Conservation (phyloP, 106 monocot species). For the Vanilla planifolia region DNA sequence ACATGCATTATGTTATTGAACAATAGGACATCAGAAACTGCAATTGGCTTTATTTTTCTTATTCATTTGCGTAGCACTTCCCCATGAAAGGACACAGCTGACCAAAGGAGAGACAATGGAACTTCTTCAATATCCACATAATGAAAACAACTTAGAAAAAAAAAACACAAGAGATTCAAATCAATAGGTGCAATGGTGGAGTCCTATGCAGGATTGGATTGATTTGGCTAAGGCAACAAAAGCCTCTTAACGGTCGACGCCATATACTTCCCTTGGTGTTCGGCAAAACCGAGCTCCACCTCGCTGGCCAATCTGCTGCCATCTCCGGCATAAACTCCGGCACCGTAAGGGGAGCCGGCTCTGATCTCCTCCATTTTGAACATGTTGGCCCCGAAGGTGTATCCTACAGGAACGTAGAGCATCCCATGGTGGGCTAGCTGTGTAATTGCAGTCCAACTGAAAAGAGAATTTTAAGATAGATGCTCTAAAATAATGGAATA, state of each 20-base stretch:
- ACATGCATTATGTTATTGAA: too few relatives aligned
- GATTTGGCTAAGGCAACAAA: conserved; percentile 1
- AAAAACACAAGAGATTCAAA: too few relatives aligned
- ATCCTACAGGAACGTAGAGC: conserved; percentile 37
- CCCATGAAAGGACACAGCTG: too few relatives aligned
- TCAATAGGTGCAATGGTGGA: too few relatives aligned
- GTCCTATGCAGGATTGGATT: not conserved
- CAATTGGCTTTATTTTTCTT: too few relatives aligned
- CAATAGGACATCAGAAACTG: too few relatives aligned
- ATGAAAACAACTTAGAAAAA: too few relatives aligned
- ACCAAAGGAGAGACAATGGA: too few relatives aligned
- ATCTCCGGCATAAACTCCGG: conserved; percentile 57
- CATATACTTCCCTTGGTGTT: conserved; percentile 74
- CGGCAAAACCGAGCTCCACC: conserved; percentile 44
- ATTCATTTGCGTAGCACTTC: too few relatives aligned
- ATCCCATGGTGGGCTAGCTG: conserved; percentile 73
- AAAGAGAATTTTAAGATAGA: not conserved
- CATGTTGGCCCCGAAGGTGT: conserved; percentile 59
- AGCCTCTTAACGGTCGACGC: conserved; percentile 48
- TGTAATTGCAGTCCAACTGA: conserved; percentile 77
- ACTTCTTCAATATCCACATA: too few relatives aligned
- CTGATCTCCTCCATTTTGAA: conserved; percentile 56
- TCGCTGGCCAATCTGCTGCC: conserved; percentile 42
- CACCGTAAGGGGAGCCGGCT: conserved; percentile 68
- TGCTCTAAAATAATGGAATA: too few relatives aligned